These are phyloP conservation scores for Logfia minima DNA, from an alignment of 129 eudicot species.

Conservation along the genomic window DNA sequence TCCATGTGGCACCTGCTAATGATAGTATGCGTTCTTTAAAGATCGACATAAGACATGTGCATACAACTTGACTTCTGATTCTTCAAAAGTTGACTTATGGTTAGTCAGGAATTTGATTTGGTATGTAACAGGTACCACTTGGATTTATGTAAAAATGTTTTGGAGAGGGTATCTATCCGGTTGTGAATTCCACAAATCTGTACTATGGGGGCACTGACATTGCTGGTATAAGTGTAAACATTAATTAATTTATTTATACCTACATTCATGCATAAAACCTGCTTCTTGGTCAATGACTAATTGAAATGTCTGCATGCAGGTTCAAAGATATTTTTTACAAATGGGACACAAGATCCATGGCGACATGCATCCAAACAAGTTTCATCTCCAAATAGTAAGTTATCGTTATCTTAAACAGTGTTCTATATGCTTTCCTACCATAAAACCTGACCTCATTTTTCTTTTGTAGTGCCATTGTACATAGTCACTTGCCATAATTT, in stretches of 20 bases:
- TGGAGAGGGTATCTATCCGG: conserved; percentile 87
- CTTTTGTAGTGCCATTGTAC: conserved; percentile 78
- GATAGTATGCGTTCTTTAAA: conserved; percentile 86
- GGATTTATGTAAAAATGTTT: conserved; percentile 93
- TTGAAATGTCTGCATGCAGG: conserved; percentile 45
- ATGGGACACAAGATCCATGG: conserved; percentile 99
- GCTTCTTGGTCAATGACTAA: not conserved
- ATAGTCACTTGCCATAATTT: conserved; percentile 73
- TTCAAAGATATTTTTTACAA: conserved; percentile 81
- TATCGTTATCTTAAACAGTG: not conserved
- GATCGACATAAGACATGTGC: conserved; percentile 57
- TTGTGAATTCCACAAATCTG: conserved; percentile 74
- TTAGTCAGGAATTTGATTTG: conserved; percentile 18
- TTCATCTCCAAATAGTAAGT: conserved; percentile 79
- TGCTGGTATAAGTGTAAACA: conserved; percentile 59
- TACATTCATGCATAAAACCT: not conserved
- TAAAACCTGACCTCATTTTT: conserved; percentile 9
- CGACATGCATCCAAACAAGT: conserved; percentile 95
- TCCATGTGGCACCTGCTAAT: conserved; percentile 87
- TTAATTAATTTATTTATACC: not conserved
- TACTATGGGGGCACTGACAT: conserved; percentile 90
- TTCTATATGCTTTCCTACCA: conserved; percentile 13
- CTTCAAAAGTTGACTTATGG: not conserved
- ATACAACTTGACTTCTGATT: conserved; percentile 1
- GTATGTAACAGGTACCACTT: conserved; percentile 74